phyloP scores from a whole-genome alignment of 371 early-diverging fungal species.

The Rhizopus arrhizus region DNA sequence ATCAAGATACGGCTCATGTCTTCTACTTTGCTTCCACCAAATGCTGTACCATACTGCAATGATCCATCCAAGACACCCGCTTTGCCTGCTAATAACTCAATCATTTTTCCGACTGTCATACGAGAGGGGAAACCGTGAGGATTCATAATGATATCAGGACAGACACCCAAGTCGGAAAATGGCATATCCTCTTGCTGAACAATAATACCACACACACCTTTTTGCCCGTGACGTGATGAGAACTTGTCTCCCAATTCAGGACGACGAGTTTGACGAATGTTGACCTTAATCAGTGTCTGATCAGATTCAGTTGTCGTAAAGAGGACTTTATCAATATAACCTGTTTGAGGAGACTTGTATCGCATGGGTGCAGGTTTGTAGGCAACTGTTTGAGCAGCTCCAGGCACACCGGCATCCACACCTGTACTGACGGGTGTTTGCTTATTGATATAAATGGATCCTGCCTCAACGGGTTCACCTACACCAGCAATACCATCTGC shows the following conservation, averaged over 20 bases:
- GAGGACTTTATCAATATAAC: conserved; percentile 88
- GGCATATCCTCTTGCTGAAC: conserved; percentile 99
- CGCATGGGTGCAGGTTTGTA: conserved; percentile 80
- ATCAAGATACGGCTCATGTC: conserved; percentile 95
- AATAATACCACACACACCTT: conserved; percentile 98
- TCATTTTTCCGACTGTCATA: conserved; percentile 99
- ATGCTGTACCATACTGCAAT: conserved; percentile 97
- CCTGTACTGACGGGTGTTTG: conserved; percentile 80
- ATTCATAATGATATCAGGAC: conserved; percentile 99
- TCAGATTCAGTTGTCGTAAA: conserved; percentile 94
- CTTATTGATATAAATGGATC: conserved; percentile 84
- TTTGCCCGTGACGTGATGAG: conserved; percentile 99
- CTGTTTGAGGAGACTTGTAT: conserved; percentile 86
- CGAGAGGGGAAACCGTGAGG: conserved; percentile 99
- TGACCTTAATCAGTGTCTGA: conserved; percentile 93
- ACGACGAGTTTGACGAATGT: conserved; percentile 94
- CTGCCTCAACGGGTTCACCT: conserved; percentile 78
- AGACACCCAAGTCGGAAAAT: conserved; percentile 95
- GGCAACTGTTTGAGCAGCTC: conserved; percentile 55
- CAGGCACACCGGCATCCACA: conserved; percentile 59
- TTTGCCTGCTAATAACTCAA: conserved; percentile 98
- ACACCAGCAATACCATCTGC: conserved; percentile 89
- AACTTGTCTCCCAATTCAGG: conserved; percentile 99
- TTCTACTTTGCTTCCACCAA: conserved; percentile 95
- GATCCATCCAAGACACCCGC: conserved; percentile 95